phyloP scores from a whole-genome alignment of 23 red algal genomes.

The Gracilariopsis chorda region DNA sequence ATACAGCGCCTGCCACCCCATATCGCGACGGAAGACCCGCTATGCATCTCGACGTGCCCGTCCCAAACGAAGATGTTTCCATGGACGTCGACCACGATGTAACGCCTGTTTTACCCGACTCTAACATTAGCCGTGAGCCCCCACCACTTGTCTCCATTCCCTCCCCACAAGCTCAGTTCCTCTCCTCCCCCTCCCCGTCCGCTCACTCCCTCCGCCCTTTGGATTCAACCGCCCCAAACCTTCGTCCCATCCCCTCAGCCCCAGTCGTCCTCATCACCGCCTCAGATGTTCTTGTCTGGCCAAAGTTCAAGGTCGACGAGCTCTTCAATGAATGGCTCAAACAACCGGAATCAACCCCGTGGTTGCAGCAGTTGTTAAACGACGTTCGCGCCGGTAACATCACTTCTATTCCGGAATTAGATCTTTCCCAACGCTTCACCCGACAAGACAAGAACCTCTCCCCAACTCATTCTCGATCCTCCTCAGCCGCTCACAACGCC shows the following conservation, averaged over 20 bases:
- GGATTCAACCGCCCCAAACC: not conserved
- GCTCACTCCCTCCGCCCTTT: not conserved
- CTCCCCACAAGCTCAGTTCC: not conserved
- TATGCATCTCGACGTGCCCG: conserved; percentile 34
- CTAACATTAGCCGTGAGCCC: not conserved
- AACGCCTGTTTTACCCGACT: not conserved
- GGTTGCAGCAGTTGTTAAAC: conserved; percentile 40
- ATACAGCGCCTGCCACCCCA: conserved; percentile 49
- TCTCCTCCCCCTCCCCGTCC: not conserved
- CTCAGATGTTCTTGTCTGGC: conserved; percentile 63
- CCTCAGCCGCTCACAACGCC: not conserved
- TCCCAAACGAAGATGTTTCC: conserved; percentile 23
- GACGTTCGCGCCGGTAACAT: conserved; percentile 34
- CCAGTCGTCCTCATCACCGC: conserved; percentile 19
- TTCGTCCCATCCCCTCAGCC: conserved; percentile 21
- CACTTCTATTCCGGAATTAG: not conserved
- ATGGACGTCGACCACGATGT: conserved; percentile 67
- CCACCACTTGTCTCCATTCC: not conserved
- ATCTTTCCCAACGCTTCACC: not conserved
- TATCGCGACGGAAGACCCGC: conserved; percentile 33
- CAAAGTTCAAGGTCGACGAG: conserved; percentile 82
- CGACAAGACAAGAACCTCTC: not conserved
- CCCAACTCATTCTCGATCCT: conserved; percentile 18
- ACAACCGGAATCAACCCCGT: conserved; percentile 48
- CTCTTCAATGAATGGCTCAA: conserved; percentile 73